A percentile compares a stretch with the other conserved stretches of the same genome.
Evolutionary conservation across 1,139 yeast species (phyloP).

Genomic region (Protomyces inouyei): DNA sequence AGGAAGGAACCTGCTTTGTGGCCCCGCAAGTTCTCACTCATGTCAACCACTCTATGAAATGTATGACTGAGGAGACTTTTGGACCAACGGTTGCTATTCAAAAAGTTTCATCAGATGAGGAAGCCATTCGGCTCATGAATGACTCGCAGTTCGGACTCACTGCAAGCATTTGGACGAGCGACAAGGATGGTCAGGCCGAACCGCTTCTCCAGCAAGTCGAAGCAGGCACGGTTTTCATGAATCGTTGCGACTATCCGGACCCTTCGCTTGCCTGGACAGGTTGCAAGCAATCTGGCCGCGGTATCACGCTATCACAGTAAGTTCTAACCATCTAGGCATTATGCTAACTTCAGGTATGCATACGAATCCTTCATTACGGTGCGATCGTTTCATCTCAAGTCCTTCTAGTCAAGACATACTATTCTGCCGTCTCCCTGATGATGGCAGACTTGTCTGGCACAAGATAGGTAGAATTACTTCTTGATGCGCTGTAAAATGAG

Average conservation of each 20-base stretch:
- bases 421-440: background rate
- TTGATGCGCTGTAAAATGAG: background rate
- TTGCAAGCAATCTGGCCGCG: conserved; percentile 75
- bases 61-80: conserved; percentile 86
- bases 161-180: conserved; percentile 79
- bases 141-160: conserved; percentile 88
- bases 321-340: background rate
- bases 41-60: conserved; percentile 69
- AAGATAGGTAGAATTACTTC: background rate
- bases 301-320: conserved; percentile 41
- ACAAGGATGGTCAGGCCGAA: conserved; percentile 60
- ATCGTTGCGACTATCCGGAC: conserved; percentile 80
- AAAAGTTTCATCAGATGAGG: conserved; percentile 58
- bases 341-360: background rate
- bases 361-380: background rate
- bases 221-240: conserved; percentile 90
- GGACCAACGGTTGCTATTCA: conserved; percentile 83
- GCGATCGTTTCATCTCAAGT: background rate
- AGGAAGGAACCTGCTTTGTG: conserved; percentile 78
- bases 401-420: background rate
- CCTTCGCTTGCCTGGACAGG: conserved; percentile 79
- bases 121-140: conserved; percentile 77
- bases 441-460: background rate
- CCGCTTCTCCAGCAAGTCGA: conserved; percentile 41
- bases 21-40: conserved; percentile 80